Base-by-base conservation (phyloP, 257 asterid genomes). In the Penstemon davidsonii region DNA sequence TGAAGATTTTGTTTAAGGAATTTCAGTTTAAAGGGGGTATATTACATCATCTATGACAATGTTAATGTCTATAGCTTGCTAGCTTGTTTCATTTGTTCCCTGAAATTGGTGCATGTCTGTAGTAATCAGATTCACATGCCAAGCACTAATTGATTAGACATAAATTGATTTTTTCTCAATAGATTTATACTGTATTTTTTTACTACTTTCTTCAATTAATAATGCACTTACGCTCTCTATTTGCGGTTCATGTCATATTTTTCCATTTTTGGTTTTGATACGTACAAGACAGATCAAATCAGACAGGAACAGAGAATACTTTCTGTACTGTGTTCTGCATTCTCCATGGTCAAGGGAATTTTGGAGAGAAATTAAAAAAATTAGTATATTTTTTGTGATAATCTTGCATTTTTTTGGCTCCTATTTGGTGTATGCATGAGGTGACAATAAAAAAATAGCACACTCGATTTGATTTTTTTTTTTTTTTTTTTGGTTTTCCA, bases 31-130 rank as follows among this genome's bases (percentile, higher is more conserved):
- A 1, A 38, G 47, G 33, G 44, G 8, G 64, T 9, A 44, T 54
- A 25, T 10, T 56, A 7, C n/a, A n/a, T n/a, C 46, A 12, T 39
- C 49, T 49, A 12, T 64, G 52, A 8, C 12, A 53, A 43, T 36
- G 64, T 57, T 57, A 9, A 49, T 49, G 9, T 57, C 43, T n/a
- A 18, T 61, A 46, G 25, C n/a, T n/a, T n/a, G n/a, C 18, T 15
- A 15, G 18, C 61, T 62, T 39, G 70, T 38, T 68, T 68, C 66
- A 49, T 40, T 51, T 60, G 43, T 51, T 65, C 71, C 45, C 66
- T 57, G 41, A 65, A 55, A 73, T 46, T 65, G 47, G 72, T 72
- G 66, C 53, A 9, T 53, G 47, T 66, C n/a, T 55, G 61, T 50
- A 46, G 33, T 19, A 51, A 66, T 58, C 36, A 49, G 25, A 62